Conservation (phyloP, 208 protist species). For the Wallacemonas sp. region DNA sequence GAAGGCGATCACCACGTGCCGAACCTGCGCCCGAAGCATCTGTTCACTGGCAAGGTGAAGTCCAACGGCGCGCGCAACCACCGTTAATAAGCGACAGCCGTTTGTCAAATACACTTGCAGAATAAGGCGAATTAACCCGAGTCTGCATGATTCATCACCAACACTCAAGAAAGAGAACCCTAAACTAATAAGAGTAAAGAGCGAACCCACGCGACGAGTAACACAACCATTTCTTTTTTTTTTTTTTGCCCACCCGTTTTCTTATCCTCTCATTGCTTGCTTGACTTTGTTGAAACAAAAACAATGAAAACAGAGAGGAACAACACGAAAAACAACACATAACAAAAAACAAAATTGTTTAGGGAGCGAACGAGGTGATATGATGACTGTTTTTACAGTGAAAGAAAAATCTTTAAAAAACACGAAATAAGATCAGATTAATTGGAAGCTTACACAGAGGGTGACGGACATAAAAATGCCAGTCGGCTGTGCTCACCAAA, state of each 20-base stretch:
- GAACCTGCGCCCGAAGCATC: slow-evolving; percentile 96
- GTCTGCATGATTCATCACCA: neutral
- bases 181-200: neutral
- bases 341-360: neutral
- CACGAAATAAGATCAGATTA: no score
- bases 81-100: slow-evolving; percentile 57
- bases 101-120: neutral
- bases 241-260: slow-evolving; percentile 7
- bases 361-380: neutral
- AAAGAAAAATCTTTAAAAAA: no score
- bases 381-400: no score
- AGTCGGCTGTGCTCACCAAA: no score
- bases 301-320: neutral
- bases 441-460: no score
- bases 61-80: slow-evolving; percentile 83
- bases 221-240: slow-evolving; percentile 20
- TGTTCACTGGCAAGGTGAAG: slow-evolving; percentile 98
- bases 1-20: slow-evolving; percentile 95
- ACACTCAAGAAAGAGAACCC: neutral
- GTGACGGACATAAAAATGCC: no score
- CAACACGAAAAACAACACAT: no score
- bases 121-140: slow-evolving; percentile 1
- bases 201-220: neutral
- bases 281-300: neutral
- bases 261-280: slow-evolving; percentile 12